Evolutionary conservation across 2,329 filamentous ascomycete species (phyloP).

Genomic region (Fusarium beomiforme): DNA sequence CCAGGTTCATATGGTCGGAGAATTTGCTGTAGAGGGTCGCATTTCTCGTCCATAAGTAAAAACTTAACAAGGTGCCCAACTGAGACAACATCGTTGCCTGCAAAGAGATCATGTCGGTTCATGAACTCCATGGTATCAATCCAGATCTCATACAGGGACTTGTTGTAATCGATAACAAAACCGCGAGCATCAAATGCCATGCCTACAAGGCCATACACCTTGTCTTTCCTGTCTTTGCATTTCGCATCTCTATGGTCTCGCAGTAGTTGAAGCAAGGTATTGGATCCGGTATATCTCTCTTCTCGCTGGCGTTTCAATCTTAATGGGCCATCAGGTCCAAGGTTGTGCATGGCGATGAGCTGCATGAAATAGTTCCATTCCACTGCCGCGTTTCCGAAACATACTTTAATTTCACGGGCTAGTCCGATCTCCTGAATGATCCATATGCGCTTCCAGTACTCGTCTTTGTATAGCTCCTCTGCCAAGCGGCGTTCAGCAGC

Average conservation of each 20-base stretch:
- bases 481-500: background rate
- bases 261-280: background rate
- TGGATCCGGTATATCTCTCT: fast-evolving
- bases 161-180: background rate
- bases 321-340: fast-evolving
- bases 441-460: background rate
- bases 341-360: background rate
- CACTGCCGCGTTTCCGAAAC: background rate
- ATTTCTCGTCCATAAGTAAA: background rate
- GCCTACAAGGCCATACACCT: background rate
- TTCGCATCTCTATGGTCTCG: fast-evolving
- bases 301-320: background rate
- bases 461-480: background rate
- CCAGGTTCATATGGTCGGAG: fast-evolving
- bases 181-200: background rate
- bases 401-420: background rate
- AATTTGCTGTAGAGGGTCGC: background rate
- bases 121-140: background rate
- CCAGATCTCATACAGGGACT: background rate
- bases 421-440: background rate
- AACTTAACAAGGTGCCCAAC: background rate
- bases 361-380: background rate
- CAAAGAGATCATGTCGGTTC: background rate
- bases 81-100: fast-evolving
- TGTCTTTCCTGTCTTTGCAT: background rate